Evolutionary conservation across 495 filamentous ascomycete genomes (phyloP), one percentile per base, ranked within the genome.

Genomic region (Xylaria sp.): DNA sequence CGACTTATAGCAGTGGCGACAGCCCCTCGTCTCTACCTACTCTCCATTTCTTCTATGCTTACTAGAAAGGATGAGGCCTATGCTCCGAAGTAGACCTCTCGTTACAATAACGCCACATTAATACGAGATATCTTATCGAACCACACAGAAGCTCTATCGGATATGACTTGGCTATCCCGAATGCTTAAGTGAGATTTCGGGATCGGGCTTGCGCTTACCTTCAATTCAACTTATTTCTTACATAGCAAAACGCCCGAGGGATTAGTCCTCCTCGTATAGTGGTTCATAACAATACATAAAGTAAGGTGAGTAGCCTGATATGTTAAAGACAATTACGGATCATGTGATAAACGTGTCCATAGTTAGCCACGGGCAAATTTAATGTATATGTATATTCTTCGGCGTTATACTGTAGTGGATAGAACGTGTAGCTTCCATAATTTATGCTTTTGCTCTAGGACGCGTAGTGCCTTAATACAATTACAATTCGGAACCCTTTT

Each of bases 61-160:
- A 43, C 7, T 53, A 46, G 57, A 37, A 37, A 17, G 21, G 21
- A 41, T 44, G 59, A 37, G 35, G 15, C n/a, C 5, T 3, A 0
- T n/a, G 17, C 59, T n/a, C 37, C 14, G 37, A n/a, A 41, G 12
- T 24, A 29, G 37, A 8, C 33, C 19, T 59, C 31, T 43, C 59
- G 35, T 62, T 55, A 55, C 14, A 11, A 43, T 24, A 62, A 43
- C 59, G 59, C 59, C 59, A 62, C 21, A 41, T 37, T 41, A 7
- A 62, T 43, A 62, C 37, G 59, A 62, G 59, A 2, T 43, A 62
- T 17, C 21, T 43, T 7, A 61, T 21, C 58, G 31, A 29, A 14
- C 35, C 58, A 14, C 24, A 4, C 0, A 24, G 0, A 35, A 62
- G 37, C 3, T 15, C 3, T 41, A 11, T 43, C 29, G 12, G 29